Conservation (phyloP, 2,329 filamentous ascomycete species). For the Diaporthe capsici region DNA sequence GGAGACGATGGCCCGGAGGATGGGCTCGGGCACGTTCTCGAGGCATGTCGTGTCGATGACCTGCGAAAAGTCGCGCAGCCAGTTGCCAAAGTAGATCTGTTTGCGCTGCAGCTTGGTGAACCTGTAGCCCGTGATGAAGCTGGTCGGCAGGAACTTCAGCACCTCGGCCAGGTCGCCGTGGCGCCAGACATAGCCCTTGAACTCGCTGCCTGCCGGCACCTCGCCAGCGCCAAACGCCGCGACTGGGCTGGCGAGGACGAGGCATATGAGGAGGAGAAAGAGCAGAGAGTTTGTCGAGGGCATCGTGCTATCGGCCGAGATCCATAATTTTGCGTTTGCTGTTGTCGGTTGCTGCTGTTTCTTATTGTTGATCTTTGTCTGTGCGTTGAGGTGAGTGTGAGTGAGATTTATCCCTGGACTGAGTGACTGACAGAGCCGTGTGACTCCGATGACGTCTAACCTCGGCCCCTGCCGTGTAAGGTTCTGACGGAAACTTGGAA, state of each 20-base stretch:
- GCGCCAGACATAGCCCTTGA: conserved; percentile 58
- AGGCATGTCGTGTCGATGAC: conserved; percentile 68
- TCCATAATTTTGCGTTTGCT: neutral
- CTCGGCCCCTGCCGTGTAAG: conserved; percentile 4
- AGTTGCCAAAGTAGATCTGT: conserved; percentile 51
- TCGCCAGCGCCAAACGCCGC: conserved; percentile 57
- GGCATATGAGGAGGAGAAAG: conserved; percentile 34
- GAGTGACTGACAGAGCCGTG: neutral
- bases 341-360: neutral
- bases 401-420: neutral
- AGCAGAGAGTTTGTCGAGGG: conserved; percentile 17
- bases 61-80: conserved; percentile 64
- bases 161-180: conserved; percentile 58
- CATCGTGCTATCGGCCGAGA: conserved; percentile 33
- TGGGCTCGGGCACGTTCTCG: conserved; percentile 65
- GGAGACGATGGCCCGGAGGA: conserved; percentile 68
- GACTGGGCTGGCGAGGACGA: conserved; percentile 48
- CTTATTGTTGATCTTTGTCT: too few relatives aligned
- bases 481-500: neutral
- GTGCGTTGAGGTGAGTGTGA: neutral
- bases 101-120: conserved; percentile 56
- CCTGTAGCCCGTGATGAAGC: conserved; percentile 54
- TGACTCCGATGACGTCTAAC: conserved; percentile 18
- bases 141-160: conserved; percentile 53
- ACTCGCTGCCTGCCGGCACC: conserved; percentile 54